These are phyloP conservation scores for Cystobasidium sp. DNA, from an alignment of 1,284 basidiomycete species.

Conservation along the genomic window DNA sequence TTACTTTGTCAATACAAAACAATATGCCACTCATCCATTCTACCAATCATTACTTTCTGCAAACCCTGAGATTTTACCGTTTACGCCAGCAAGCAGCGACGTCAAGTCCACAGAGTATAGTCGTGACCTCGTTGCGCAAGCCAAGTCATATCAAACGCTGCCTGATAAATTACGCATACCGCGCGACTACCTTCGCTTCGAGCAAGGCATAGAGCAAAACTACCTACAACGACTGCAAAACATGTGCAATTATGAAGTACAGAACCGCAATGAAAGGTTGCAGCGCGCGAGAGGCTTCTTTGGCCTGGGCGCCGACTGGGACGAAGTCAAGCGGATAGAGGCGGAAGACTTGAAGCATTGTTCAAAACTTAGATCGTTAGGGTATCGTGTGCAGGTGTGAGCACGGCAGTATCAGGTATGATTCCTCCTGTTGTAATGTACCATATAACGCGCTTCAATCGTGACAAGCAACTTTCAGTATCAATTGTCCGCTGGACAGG, in stretches of 20 bases:
- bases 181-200: slow-evolving; percentile 63
- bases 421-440: neutral
- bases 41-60: slow-evolving; percentile 50
- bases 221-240: slow-evolving; percentile 73
- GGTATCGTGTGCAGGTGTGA: slow-evolving; percentile 43
- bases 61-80: slow-evolving; percentile 48
- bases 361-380: slow-evolving; percentile 66
- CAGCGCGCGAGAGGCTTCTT: slow-evolving; percentile 81
- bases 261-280: slow-evolving; percentile 68
- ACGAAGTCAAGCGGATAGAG: slow-evolving; percentile 73
- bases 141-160: slow-evolving; percentile 17
- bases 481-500: no score
- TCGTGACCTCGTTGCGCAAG: slow-evolving; percentile 35
- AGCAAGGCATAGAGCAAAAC: slow-evolving; percentile 69
- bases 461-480: no score
- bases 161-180: slow-evolving; percentile 56
- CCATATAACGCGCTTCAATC: no score
- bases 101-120: slow-evolving; percentile 41
- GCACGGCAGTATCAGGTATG: neutral
- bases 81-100: slow-evolving; percentile 40
- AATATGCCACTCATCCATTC: slow-evolving; percentile 76
- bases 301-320: slow-evolving; percentile 85
- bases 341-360: slow-evolving; percentile 71
- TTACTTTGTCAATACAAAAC: slow-evolving; percentile 82
- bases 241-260: slow-evolving; percentile 70